Evolutionary conservation across 129 eudicot genomes (phyloP).

Genomic region (Pulicaria dysenterica): DNA sequence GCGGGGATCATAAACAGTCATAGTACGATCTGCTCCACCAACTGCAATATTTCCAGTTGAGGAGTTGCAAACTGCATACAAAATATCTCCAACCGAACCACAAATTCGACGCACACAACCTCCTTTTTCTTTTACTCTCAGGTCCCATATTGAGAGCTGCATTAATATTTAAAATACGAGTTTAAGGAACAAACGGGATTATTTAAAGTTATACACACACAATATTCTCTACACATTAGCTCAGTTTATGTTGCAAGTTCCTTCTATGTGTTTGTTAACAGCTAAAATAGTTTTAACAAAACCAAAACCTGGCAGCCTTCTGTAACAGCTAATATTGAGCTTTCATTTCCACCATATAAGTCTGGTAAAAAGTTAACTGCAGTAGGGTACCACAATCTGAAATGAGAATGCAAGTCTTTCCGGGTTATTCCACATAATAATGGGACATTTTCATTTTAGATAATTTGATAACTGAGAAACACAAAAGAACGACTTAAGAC

Average conservation of each 20-base stretch:
- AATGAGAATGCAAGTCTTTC: slow-evolving; percentile 20
- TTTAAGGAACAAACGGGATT: slow-evolving; percentile 9
- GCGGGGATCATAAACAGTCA: slow-evolving; percentile 84
- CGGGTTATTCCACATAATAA: too few species aligned
- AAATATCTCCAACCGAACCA: slow-evolving; percentile 75
- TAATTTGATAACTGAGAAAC: neutral
- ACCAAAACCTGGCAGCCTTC: slow-evolving; percentile 81
- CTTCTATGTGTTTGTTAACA: slow-evolving; percentile 3
- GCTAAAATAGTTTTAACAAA: neutral
- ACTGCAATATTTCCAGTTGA: slow-evolving; percentile 72
- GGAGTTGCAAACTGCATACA: slow-evolving; percentile 68
- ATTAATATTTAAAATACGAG: neutral
- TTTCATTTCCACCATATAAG: slow-evolving; percentile 45
- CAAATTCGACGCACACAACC: slow-evolving; percentile 75
- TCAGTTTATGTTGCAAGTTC: neutral
- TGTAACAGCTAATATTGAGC: slow-evolving; percentile 71
- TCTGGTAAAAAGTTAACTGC: slow-evolving; percentile 54
- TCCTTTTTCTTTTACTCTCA: slow-evolving; percentile 72
- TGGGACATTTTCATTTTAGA: too few species aligned
- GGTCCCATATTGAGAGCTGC: slow-evolving; percentile 78
- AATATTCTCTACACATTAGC: neutral
- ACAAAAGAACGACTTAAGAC: slow-evolving; percentile 30
- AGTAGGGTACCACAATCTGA: slow-evolving; percentile 83
- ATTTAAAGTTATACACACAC: neutral
- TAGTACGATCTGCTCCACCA: slow-evolving; percentile 84